Conservation (phyloP, 495 filamentous ascomycete species). For the Aspergillus hancockii region DNA sequence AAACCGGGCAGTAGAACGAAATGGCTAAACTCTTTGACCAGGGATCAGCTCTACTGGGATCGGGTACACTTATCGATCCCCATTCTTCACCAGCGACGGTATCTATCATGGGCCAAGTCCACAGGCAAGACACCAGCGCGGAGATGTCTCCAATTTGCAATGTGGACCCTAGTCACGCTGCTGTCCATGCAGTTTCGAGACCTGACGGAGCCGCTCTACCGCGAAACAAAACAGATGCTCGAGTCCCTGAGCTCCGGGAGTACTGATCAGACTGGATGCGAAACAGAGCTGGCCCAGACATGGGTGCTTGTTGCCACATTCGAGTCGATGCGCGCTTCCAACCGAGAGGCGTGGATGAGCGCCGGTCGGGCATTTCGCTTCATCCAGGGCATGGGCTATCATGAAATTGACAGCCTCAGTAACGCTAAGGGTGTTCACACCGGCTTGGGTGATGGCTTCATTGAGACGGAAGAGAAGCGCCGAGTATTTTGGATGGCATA, state of each 20-base stretch:
- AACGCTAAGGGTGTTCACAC: too few species aligned
- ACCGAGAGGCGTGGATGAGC: constrained; percentile 45
- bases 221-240: constrained; percentile 43
- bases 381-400: constrained; percentile 44
- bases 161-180: constrained; percentile 52
- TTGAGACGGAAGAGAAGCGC: constrained; percentile 43
- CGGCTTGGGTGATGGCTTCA: constrained; percentile 5
- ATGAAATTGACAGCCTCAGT: constrained; percentile 37
- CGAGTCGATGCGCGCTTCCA: constrained; percentile 42
- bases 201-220: constrained; percentile 41
- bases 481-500: constrained; percentile 56
- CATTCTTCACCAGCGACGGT: constrained; percentile 43
- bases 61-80: constrained; percentile 49
- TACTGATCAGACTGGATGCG: not conserved
- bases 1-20: too few species aligned
- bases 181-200: constrained; percentile 48
- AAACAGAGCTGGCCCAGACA: constrained; percentile 45
- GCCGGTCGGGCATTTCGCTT: constrained; percentile 51
- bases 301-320: constrained; percentile 51
- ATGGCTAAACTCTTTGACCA: constrained; percentile 4
- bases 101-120: constrained; percentile 20
- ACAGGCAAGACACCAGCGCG: constrained; percentile 22
- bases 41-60: constrained; percentile 56
- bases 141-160: constrained; percentile 49
- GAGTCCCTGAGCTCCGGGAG: too few species aligned